Evolutionary conservation across 441 rosid species (phyloP).

Genomic region (Aleurites moluccanus): DNA sequence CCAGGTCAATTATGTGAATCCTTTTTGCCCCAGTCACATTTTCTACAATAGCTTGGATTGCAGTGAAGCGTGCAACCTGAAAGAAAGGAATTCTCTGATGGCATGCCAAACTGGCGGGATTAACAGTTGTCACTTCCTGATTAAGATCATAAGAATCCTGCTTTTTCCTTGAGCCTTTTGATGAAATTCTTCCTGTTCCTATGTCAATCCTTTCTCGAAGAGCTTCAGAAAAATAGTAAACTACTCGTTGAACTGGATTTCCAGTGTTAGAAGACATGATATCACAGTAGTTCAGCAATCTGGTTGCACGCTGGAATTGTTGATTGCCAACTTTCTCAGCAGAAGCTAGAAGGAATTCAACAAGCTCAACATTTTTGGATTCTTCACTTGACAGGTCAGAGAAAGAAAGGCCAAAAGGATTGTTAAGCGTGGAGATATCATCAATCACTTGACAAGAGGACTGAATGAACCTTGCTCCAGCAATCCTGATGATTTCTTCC

Average conservation of each 20-base stretch:
- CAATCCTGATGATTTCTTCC: conserved; percentile 32
- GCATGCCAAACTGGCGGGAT: conserved; percentile 22
- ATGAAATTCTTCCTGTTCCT: conserved; percentile 33
- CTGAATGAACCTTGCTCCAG: conserved; percentile 27
- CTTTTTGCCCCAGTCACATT: conserved; percentile 35
- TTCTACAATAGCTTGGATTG: conserved; percentile 50
- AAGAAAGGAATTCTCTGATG: conserved; percentile 33
- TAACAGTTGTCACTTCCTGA: conserved; percentile 15
- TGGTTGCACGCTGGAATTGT: conserved; percentile 43
- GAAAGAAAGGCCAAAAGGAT: conserved; percentile 28
- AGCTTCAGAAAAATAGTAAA: conserved; percentile 45
- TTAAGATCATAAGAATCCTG: conserved; percentile 9
- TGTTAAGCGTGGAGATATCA: conserved; percentile 7
- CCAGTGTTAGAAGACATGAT: conserved; percentile 34
- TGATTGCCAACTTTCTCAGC: conserved; percentile 45
- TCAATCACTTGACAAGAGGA: neutral
- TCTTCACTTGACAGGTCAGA: conserved; percentile 36
- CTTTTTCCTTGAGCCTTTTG: neutral
- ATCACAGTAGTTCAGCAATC: conserved; percentile 40
- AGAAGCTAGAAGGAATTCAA: conserved; percentile 40
- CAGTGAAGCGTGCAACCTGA: conserved; percentile 38
- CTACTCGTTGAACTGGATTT: conserved; percentile 47
- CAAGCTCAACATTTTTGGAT: conserved; percentile 41
- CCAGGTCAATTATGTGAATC: conserved; percentile 47
- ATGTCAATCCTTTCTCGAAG: conserved; percentile 48